Evolutionary conservation across 495 filamentous ascomycete species (phyloP).

Genomic region (Pyrenula massariospora): DNA sequence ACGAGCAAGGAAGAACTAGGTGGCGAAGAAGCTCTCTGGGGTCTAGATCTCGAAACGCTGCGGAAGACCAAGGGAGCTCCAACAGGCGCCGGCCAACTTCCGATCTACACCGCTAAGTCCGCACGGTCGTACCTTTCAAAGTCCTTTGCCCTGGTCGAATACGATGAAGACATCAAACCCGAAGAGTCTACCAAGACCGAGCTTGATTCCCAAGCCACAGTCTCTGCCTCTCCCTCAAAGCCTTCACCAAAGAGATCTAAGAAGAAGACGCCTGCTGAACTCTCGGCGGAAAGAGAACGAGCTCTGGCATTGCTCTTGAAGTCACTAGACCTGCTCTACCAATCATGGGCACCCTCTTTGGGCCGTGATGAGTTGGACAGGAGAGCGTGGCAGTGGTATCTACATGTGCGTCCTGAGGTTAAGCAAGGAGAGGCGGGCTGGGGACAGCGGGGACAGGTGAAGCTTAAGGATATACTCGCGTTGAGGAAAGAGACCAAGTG

Average conservation of each 20-base stretch:
- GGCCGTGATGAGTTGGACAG: constrained; percentile 52
- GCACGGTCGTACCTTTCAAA: constrained; percentile 31
- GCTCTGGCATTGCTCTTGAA: constrained; percentile 55
- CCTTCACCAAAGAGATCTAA: not conserved
- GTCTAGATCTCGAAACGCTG: constrained; percentile 61
- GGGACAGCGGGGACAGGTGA: constrained; percentile 67
- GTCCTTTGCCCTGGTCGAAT: constrained; percentile 13
- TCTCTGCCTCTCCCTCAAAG: not conserved
- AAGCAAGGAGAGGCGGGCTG: constrained; percentile 61
- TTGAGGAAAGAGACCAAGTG: constrained; percentile 22
- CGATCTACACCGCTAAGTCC: constrained; percentile 56
- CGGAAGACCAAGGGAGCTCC: constrained; percentile 19
- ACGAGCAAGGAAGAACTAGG: constrained; percentile 17
- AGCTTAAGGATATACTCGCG: constrained; percentile 51
- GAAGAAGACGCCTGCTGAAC: constrained; percentile 12
- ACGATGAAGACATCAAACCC: not conserved
- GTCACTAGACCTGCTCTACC: constrained; percentile 55
- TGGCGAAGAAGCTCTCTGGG: constrained; percentile 56
- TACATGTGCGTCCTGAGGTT: constrained; percentile 60
- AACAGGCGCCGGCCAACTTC: constrained; percentile 20
- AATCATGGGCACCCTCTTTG: constrained; percentile 53
- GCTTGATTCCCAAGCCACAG: constrained; percentile 2
- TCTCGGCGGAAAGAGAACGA: constrained; percentile 45
- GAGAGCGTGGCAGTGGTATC: constrained; percentile 72
- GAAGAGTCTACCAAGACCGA: not conserved